Base-by-base conservation (phyloP, 106 monocot species). In the Hemerocallis citrina region DNA sequence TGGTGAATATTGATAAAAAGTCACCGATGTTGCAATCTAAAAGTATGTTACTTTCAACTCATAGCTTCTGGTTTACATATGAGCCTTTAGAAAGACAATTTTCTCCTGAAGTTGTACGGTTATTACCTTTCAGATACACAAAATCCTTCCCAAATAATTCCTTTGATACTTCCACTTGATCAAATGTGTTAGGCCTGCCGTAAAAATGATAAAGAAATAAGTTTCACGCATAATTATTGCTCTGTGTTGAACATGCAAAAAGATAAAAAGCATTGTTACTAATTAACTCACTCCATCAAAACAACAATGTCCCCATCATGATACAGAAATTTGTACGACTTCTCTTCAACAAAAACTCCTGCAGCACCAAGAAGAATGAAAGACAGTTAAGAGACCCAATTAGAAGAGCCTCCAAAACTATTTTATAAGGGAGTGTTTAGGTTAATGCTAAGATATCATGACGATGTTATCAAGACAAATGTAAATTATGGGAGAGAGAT, bases 261-360 rank as follows among this genome's bases (percentile, higher is more conserved):
- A 40, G n/a, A n/a, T 27, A 0, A 50, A 27, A 50, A 2, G 25
- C 24, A 43, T n/a, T 35, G 49, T 10, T 29, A n/a, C 5, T 15
- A 20, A 67, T 38, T 31, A 48, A 78, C 91, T 82, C 72, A 96
- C 96, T 96, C 87, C 91, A 96, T 96, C 63, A 91, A 60, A 34
- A 67, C 81, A 35, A 96, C 63, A 59, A 68, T 62, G 27, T 81
- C 73, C 46, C 91, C 91, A 68, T 96, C 96, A 63, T 72, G 70
- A 72, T 81, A 96, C 28, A 91, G 68, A 73, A 77, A 87, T 64
- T 87, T 79, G 61, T 84, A 84, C 37, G 86, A 72, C 72, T 85
- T 96, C 24, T 96, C 90, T 70, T 96, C 84, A 74, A 91, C 91
- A 77, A 91, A 66, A 63, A 91, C 87, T 55, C 71, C 96, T 96